phyloP scores from a whole-genome alignment of 495 filamentous ascomycete species.

The Penicillium bovifimosum region DNA sequence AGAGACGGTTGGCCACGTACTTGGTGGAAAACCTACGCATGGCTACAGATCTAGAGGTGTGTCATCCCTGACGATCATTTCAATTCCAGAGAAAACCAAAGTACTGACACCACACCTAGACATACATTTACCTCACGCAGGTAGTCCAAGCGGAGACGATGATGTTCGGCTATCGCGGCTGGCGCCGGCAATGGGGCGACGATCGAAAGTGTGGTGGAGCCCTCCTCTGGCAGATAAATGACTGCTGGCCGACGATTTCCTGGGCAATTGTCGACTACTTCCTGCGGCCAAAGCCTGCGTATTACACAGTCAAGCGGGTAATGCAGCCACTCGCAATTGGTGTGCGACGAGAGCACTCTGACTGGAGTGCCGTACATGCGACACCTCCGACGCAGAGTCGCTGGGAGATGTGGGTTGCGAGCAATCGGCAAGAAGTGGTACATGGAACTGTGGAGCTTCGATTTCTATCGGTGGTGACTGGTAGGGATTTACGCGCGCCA shows the following conservation, averaged over 20 bases:
- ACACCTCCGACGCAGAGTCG: constrained; percentile 48
- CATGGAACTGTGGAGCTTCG: constrained; percentile 60
- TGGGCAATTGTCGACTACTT: constrained; percentile 91
- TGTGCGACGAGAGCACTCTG: constrained; percentile 62
- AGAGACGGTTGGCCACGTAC: constrained; percentile 81
- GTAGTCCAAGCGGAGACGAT: constrained; percentile 88
- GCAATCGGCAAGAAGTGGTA: constrained; percentile 53
- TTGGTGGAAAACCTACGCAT: constrained; percentile 79
- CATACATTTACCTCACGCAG: constrained; percentile 86
- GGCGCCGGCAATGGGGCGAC: constrained; percentile 85
- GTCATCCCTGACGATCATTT: not conserved
- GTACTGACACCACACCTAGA: constrained; percentile 42
- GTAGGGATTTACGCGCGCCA: constrained; percentile 53
- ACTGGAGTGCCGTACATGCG: constrained; percentile 59
- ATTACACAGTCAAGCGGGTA: constrained; percentile 77
- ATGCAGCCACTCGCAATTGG: constrained; percentile 71
- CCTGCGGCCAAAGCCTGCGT: constrained; percentile 82
- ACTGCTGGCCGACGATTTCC: constrained; percentile 91
- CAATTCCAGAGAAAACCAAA: not conserved
- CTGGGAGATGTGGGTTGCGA: constrained; percentile 77
- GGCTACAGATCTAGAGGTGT: constrained; percentile 51
- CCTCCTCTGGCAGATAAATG: constrained; percentile 93
- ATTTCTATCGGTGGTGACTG: constrained; percentile 69
- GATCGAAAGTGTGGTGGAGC: constrained; percentile 79
- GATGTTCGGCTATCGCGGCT: constrained; percentile 82